Percentiles rank a stretch among this genome's conserved stretches.
These are phyloP conservation scores for Thymus quinquecostatus DNA, from an alignment of 257 asterid genomes.

Conservation along the genomic window DNA sequence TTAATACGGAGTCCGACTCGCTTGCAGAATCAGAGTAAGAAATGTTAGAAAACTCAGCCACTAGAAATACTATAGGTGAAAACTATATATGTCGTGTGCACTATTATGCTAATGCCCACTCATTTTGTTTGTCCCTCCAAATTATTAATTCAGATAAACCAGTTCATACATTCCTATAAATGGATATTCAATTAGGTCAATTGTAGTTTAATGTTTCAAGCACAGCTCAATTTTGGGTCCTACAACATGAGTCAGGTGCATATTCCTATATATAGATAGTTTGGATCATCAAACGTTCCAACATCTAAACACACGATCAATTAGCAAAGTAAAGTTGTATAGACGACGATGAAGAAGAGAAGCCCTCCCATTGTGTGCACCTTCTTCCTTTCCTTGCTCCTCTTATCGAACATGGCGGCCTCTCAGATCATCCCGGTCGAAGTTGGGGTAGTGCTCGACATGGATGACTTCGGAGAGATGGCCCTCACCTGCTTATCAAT, in stretches of 20 bases:
- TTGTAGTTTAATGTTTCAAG: background rate
- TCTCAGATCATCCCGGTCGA: slow-evolving; percentile 35
- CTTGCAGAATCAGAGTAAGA: too few relatives aligned
- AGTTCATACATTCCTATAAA: too few relatives aligned
- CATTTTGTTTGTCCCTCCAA: too few relatives aligned
- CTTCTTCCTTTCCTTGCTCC: slow-evolving; percentile 15
- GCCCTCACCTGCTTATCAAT: slow-evolving; percentile 48
- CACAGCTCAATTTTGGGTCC: background rate
- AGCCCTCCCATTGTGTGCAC: background rate
- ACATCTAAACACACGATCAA: background rate
- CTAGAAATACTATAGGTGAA: background rate
- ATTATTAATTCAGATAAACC: slow-evolving; percentile 1
- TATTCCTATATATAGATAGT: background rate
- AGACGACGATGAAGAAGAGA: slow-evolving; percentile 27
- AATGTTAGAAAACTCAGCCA: background rate
- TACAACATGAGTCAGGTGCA: too few relatives aligned
- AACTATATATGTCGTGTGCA: background rate
- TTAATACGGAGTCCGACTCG: too few relatives aligned
- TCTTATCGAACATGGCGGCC: slow-evolving; percentile 10
- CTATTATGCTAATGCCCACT: background rate
- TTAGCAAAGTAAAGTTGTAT: slow-evolving; percentile 6
- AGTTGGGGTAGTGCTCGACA: slow-evolving; percentile 58
- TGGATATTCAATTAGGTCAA: background rate
- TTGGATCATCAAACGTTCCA: too few relatives aligned
- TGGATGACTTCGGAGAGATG: slow-evolving; percentile 45